These are phyloP conservation scores for Eucalyptus regnans DNA, from an alignment of 345 rosid genomes.

Conservation along the genomic window DNA sequence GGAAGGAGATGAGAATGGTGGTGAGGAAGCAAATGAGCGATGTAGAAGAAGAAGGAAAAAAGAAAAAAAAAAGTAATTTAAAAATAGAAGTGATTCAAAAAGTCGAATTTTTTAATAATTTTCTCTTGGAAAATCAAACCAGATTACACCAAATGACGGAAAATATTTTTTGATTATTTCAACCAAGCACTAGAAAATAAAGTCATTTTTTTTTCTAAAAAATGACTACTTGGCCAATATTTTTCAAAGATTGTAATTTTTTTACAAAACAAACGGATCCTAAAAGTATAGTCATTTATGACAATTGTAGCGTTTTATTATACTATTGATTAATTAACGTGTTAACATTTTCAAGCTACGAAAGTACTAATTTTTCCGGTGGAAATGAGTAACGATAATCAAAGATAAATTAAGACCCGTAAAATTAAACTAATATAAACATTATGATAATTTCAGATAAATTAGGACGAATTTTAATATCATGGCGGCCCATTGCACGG, in stretches of 20 bases:
- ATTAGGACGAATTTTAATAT: neutral
- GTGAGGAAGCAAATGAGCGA: neutral
- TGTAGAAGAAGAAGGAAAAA: neutral
- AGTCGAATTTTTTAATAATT: too few species aligned
- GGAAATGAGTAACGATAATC: neutral
- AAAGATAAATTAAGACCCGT: neutral
- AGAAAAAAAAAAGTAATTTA: too few species aligned
- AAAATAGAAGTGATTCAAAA: too few species aligned
- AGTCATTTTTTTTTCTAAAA: neutral
- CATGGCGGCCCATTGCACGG: neutral
- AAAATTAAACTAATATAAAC: neutral
- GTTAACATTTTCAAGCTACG: neutral
- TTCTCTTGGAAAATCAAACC: neutral
- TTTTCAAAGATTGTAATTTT: too few species aligned
- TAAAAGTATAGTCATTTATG: fast-evolving
- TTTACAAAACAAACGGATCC: fast-evolving
- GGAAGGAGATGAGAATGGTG: neutral
- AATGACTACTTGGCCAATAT: too few species aligned
- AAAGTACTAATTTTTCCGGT: neutral
- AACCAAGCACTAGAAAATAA: neutral
- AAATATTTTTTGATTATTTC: too few species aligned
- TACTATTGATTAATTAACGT: neutral
- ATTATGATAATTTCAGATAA: neutral
- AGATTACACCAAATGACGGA: neutral
- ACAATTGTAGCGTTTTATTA: neutral